These are phyloP conservation scores for Beauveria australis DNA, from an alignment of 2,329 filamentous ascomycete genomes.

Conservation along the genomic window DNA sequence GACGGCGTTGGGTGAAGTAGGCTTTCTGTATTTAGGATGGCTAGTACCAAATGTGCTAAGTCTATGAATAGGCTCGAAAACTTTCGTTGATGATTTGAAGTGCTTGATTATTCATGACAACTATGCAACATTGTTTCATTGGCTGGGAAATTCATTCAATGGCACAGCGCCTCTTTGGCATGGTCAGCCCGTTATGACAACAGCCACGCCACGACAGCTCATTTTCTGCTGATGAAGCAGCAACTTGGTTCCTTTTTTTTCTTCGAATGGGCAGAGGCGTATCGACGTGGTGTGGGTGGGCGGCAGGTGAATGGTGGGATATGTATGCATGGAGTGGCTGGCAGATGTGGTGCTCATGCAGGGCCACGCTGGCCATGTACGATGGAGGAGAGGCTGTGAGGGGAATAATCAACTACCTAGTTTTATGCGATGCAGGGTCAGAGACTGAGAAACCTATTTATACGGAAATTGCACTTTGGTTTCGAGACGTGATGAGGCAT, in stretches of 20 bases:
- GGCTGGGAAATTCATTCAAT: no score
- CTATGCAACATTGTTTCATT: no score
- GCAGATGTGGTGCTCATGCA: slow-evolving; percentile 9
- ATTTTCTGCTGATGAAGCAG: background rate
- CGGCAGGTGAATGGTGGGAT: background rate
- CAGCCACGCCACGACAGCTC: no score
- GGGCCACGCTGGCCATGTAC: slow-evolving; percentile 8
- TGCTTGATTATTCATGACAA: background rate
- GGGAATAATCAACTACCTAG: background rate
- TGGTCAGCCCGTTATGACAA: no score
- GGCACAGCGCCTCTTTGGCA: no score
- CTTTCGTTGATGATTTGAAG: background rate
- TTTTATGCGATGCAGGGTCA: no score
- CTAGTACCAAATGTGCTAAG: background rate
- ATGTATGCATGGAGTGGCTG: background rate
- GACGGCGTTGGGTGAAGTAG: background rate
- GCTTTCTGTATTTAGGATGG: background rate
- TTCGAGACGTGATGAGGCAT: no score
- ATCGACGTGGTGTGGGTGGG: background rate
- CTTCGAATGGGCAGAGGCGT: background rate
- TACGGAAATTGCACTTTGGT: no score
- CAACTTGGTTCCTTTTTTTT: background rate
- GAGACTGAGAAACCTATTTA: no score
- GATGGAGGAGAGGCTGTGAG: background rate
- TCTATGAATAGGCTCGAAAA: background rate